These are phyloP conservation scores for Neocucurbitaria cava DNA, from an alignment of 2,329 filamentous ascomycete genomes.

Conservation along the genomic window DNA sequence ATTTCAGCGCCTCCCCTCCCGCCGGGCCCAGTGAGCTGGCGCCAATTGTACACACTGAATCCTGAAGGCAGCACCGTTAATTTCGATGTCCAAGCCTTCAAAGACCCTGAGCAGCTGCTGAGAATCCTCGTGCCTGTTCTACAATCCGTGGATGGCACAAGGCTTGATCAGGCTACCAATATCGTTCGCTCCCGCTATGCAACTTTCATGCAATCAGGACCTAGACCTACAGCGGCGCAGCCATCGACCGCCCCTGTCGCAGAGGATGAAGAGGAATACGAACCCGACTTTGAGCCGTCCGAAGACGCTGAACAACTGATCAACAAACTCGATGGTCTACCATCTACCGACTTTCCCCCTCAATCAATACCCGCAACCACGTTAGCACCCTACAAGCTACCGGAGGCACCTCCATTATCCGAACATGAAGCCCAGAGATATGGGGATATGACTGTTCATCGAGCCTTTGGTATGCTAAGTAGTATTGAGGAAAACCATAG, in stretches of 20 bases:
- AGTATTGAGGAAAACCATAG: constrained; percentile 69
- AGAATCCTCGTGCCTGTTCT: constrained; percentile 84
- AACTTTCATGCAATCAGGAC: constrained; percentile 41
- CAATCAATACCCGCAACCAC: constrained; percentile 41
- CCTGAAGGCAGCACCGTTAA: constrained; percentile 73
- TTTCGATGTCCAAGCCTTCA: constrained; percentile 84
- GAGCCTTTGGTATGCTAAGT: constrained; percentile 80
- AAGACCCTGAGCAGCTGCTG: constrained; percentile 72
- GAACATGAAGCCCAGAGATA: constrained; percentile 75
- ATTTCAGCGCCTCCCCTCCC: constrained; percentile 69
- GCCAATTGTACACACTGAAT: constrained; percentile 87
- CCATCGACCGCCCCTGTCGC: constrained; percentile 50
- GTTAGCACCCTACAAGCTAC: constrained; percentile 78
- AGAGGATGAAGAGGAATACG: constrained; percentile 90
- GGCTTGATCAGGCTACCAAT: constrained; percentile 76
- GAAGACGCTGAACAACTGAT: constrained; percentile 80
- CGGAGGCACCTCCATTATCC: constrained; percentile 76
- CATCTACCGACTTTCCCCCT: constrained; percentile 62
- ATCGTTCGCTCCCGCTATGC: constrained; percentile 53
- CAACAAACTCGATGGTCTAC: constrained; percentile 76
- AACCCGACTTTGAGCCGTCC: constrained; percentile 82
- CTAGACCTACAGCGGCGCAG: constrained; percentile 34
- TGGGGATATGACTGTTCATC: constrained; percentile 74
- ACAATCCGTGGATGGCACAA: constrained; percentile 70
- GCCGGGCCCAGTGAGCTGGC: constrained; percentile 77